Evolutionary conservation across 1,284 basidiomycete genomes (phyloP).

Genomic region (Inonotus obliquus): DNA sequence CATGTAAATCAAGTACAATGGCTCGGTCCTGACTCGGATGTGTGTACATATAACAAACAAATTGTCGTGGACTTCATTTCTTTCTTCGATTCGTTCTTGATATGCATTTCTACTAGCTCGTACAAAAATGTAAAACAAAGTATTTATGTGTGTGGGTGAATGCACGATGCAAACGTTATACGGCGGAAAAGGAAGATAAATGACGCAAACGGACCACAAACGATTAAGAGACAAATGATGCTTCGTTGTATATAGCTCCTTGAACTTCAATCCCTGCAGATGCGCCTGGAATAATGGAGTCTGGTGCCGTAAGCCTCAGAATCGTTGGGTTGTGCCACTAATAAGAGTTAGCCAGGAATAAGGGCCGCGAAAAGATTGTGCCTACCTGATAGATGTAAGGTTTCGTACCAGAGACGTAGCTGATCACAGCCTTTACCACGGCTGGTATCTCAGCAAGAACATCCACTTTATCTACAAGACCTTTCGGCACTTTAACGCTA

Average conservation of each 20-base stretch:
- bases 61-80: too few relatives aligned
- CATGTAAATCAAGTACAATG: background rate
- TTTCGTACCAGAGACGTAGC: constrained; percentile 88
- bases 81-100: background rate
- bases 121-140: background rate
- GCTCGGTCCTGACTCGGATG: background rate
- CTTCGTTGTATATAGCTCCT: constrained; percentile 82
- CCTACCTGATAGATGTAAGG: constrained; percentile 92
- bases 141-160: background rate
- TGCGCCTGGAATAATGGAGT: constrained; percentile 40
- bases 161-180: background rate
- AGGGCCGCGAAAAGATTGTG: too few relatives aligned
- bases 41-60: too few relatives aligned
- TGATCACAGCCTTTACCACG: constrained; percentile 84
- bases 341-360: constrained; percentile 25
- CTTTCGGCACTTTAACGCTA: constrained; percentile 48
- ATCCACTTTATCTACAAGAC: constrained; percentile 95
- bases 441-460: constrained; percentile 95
- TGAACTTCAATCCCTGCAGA: constrained; percentile 51
- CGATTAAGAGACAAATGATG: constrained; percentile 80
- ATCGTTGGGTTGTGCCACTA: constrained; percentile 82
- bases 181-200: constrained; percentile 15
- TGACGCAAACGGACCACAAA: background rate
- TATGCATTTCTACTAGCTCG: background rate
- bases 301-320: constrained; percentile 64